A percentile compares a stretch with the other conserved stretches of the same genome.
Conservation (phyloP, 2,329 filamentous ascomycete genomes). For the Alternaria ventricosa region DNA sequence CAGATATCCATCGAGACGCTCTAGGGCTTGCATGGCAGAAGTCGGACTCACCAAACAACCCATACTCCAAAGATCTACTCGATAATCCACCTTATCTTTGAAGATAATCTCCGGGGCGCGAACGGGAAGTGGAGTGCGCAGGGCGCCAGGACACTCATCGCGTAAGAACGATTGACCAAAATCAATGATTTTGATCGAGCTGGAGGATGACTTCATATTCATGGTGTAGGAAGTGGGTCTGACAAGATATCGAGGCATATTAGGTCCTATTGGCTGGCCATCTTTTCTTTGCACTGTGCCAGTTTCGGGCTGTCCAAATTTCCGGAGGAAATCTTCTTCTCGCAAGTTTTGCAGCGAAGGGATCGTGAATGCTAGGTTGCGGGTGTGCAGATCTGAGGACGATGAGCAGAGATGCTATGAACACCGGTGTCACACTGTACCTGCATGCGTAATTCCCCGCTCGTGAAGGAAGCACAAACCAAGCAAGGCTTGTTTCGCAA, state of each 20-base stretch:
- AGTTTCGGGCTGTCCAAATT: constrained; percentile 23
- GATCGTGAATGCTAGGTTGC: constrained; percentile 33
- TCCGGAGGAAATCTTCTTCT: constrained; percentile 27
- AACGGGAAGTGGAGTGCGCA: constrained; percentile 46
- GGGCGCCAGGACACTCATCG: constrained; percentile 25
- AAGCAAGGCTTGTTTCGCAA: constrained; percentile 31
- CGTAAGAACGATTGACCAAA: constrained; percentile 49
- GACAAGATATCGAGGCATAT: constrained; percentile 29
- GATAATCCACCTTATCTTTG: constrained; percentile 43
- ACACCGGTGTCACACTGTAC: constrained; percentile 15
- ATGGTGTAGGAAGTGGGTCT: constrained; percentile 11
- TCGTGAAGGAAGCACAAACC: constrained; percentile 29
- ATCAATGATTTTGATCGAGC: constrained; percentile 37
- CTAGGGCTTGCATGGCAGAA: background rate
- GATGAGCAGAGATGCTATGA: background rate
- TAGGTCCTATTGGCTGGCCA: constrained; percentile 20
- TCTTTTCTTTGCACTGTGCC: constrained; percentile 24
- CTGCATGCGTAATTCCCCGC: constrained; percentile 33
- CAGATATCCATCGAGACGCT: background rate
- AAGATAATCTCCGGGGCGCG: constrained; percentile 51
- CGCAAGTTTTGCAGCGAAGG: constrained; percentile 20
- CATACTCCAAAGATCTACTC: constrained; percentile 50
- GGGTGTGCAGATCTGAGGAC: constrained; percentile 33
- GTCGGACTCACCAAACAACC: constrained; percentile 44
- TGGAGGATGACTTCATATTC: background rate